Base-by-base conservation (phyloP, 345 rosid species). In the Ailanthus altissimus region DNA sequence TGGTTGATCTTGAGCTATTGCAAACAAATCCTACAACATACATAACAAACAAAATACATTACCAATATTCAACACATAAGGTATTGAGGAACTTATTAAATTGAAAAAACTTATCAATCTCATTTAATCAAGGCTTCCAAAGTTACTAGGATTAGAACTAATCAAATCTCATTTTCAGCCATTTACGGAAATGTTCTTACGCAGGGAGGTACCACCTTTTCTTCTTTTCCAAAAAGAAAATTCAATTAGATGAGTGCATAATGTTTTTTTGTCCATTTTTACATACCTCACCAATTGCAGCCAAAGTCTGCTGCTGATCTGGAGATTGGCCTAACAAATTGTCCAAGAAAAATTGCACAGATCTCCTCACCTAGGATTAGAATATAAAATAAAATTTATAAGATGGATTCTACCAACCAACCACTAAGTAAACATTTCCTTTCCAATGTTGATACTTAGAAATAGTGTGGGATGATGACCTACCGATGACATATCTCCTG, bases 401-500 rank as follows among this genome's bases (percentile, higher is more conserved):
- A 61, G 21, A 59, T 26, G 58, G 42, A 72, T 43, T 25, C 42
- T 59, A 60, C 18, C 0, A 2, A 20, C 13, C 10, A 4, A 58
- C 66, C 23, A 20, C 13, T n/a, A n/a, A 61, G 32, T n/a, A 49
- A 47, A 26, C 69, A 53, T 54, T 78, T 67, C n/a, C 28, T 40
- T 60, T 36, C 32, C 25, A 54, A 58, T 40, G 23, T 51, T 54
- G 66, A 72, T 64, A 40, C 18, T 0, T 56, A 4, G 23, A 36
- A 47, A n/a, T n/a, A n/a, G 51, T n/a, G 15, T 14, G 58, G 51
- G 26, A 42, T 53, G 70, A 60, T 56, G 59, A 21, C 88, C 11
- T 87, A 95, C 99, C 71, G 99, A 78, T 81, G 99, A 92, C 81
- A 95, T 74, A 83, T 93, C 99, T 82, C 99, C 99, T 5, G 96